phyloP scores from a whole-genome alignment of 441 rosid species.

The Arabidopsis hybrid region DNA sequence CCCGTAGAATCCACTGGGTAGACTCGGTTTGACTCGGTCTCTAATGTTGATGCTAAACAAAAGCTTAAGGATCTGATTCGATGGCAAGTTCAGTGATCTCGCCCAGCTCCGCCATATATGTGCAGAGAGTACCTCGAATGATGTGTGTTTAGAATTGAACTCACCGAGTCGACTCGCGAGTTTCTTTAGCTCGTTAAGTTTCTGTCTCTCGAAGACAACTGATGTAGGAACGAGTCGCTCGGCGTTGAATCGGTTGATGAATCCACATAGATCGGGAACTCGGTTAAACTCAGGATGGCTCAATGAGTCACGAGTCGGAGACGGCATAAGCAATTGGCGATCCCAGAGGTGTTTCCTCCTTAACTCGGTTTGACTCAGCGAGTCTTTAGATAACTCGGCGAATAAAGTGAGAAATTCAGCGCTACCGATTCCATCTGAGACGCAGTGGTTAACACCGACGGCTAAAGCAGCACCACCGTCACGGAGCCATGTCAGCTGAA shows the following conservation, averaged over 20 bases:
- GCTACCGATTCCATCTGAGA: slow-evolving; percentile 79
- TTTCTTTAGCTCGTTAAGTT: slow-evolving; percentile 57
- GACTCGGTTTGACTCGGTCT: slow-evolving; percentile 67
- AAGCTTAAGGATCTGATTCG: slow-evolving; percentile 71
- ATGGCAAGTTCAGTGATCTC: slow-evolving; percentile 62
- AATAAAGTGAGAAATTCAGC: slow-evolving; percentile 69
- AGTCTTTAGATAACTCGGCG: slow-evolving; percentile 56
- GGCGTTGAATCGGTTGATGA: slow-evolving; percentile 57
- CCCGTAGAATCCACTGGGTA: slow-evolving; percentile 79
- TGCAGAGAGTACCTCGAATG: slow-evolving; percentile 78
- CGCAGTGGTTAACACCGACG: slow-evolving; percentile 71
- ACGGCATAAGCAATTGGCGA: slow-evolving; percentile 66
- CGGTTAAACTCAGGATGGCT: slow-evolving; percentile 62
- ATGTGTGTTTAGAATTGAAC: slow-evolving; percentile 50
- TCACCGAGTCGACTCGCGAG: slow-evolving; percentile 51
- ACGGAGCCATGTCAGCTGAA: slow-evolving; percentile 88
- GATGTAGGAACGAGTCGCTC: slow-evolving; percentile 75
- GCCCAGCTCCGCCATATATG: slow-evolving; percentile 93
- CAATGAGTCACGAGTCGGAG: slow-evolving; percentile 36
- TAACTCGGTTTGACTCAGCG: slow-evolving; percentile 31
- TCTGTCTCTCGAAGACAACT: slow-evolving; percentile 48
- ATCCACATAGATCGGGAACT: slow-evolving; percentile 67
- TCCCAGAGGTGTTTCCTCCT: slow-evolving; percentile 68
- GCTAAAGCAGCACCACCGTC: slow-evolving; percentile 76
- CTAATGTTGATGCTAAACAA: slow-evolving; percentile 73